Conservation (phyloP, 139 green algal genomes). For the Coelastrella sp. region DNA sequence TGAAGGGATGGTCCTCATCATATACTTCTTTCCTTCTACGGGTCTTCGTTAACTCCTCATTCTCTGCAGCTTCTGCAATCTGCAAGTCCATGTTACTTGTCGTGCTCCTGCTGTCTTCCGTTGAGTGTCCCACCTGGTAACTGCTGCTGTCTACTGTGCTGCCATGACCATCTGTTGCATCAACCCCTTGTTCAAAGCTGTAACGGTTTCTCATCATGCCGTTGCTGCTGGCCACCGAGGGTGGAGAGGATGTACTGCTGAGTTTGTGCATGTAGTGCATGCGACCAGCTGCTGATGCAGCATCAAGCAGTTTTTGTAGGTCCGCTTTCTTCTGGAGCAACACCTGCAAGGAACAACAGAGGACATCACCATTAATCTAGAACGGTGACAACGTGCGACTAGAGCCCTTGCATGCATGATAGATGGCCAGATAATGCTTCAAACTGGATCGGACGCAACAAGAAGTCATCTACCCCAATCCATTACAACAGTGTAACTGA, state of each 20-base stretch:
- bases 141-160: not conserved
- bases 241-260: no score
- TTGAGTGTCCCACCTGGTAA: no score
- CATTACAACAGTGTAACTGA: no score
- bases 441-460: no score
- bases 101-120: no score
- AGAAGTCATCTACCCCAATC: no score
- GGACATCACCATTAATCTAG: not conserved
- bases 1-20: constrained; percentile 35
- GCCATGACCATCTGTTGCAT: not conserved
- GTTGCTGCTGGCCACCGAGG: constrained; percentile 38
- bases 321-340: not conserved
- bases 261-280: not conserved
- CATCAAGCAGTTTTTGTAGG: constrained; percentile 24
- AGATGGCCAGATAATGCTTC: not conserved
- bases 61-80: no score
- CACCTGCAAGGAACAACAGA: not conserved
- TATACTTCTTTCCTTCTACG: constrained; percentile 43
- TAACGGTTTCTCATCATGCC: constrained; percentile 7
- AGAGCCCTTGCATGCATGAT: not conserved
- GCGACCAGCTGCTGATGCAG: not conserved
- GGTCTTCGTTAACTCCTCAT: no score
- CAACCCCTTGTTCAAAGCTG: not conserved
- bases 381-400: not conserved
- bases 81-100: no score